Evolutionary conservation across 306 rosid genomes (phyloP).

Genomic region (Inga leiocalycina): DNA sequence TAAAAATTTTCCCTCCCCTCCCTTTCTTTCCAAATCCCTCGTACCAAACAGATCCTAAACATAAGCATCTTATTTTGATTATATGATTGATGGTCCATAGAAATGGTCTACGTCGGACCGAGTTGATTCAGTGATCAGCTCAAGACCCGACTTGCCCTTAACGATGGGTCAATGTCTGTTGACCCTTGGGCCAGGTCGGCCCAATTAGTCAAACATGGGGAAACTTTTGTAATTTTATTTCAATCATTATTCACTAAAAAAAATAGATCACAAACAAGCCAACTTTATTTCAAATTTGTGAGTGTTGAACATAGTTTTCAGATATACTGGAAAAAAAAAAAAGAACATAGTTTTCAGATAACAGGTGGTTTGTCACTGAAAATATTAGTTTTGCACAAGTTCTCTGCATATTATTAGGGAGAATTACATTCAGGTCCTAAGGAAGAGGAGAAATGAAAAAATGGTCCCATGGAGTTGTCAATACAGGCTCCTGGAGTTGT

Average conservation of each 20-base stretch:
- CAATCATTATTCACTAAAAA: not conserved
- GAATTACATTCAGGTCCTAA: too few relatives aligned
- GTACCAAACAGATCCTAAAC: too few relatives aligned
- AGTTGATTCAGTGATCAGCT: not conserved
- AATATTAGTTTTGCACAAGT: not conserved
- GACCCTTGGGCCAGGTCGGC: not conserved
- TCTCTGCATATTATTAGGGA: not conserved
- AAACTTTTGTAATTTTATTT: not conserved
- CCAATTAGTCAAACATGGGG: not conserved
- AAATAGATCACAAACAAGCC: not conserved
- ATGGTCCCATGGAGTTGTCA: too few relatives aligned
- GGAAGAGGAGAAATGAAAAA: too few relatives aligned
- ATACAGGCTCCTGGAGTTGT: too few relatives aligned
- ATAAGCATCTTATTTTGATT: too few relatives aligned
- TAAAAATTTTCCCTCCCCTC: too few relatives aligned
- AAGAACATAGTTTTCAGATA: too few relatives aligned
- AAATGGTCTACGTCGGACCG: not conserved
- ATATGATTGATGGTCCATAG: not conserved
- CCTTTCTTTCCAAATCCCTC: too few relatives aligned
- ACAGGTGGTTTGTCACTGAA: not conserved
- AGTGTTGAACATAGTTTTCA: not conserved
- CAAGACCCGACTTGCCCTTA: not conserved
- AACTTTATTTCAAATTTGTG: too few relatives aligned
- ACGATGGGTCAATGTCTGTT: not conserved
- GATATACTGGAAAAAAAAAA: too few relatives aligned